Conservation (phyloP, 306 rosid species). For the Prunus mume region DNA sequence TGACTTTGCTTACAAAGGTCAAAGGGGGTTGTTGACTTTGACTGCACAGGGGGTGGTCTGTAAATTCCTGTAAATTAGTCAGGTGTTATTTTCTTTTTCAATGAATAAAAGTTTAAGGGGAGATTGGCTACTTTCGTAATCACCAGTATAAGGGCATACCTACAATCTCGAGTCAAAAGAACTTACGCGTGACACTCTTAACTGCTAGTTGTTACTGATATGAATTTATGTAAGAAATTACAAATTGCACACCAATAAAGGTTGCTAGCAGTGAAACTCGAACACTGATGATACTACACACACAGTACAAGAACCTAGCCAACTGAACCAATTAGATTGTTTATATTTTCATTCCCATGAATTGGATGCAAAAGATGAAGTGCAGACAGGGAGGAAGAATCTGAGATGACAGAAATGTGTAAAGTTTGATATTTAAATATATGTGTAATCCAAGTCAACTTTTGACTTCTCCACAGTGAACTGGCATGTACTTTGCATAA, state of each 20-base stretch:
- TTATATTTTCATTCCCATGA: background rate
- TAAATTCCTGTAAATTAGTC: conserved; percentile 2
- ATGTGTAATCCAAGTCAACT: background rate
- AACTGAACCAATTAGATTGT: no score
- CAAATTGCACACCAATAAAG: no score
- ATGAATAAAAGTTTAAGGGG: no score
- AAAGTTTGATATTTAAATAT: background rate
- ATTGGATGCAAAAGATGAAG: conserved; percentile 19
- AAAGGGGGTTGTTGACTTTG: background rate
- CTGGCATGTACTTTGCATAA: conserved; percentile 5
- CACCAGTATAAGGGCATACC: accelerated
- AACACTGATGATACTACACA: accelerated
- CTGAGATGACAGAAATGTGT: background rate
- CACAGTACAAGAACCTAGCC: no score
- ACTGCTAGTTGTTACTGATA: accelerated
- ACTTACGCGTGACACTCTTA: accelerated
- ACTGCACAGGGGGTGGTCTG: background rate
- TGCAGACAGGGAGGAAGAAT: background rate
- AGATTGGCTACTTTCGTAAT: accelerated
- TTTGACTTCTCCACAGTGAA: background rate
- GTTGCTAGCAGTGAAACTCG: accelerated
- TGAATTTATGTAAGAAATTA: no score
- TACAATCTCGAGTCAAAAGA: accelerated
- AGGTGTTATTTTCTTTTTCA: background rate
- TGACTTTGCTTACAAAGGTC: background rate